Evolutionary conservation across 2,329 filamentous ascomycete genomes (phyloP), one percentile per base, ranked within the genome.

Genomic region (Acephala macrosclerotiorum): DNA sequence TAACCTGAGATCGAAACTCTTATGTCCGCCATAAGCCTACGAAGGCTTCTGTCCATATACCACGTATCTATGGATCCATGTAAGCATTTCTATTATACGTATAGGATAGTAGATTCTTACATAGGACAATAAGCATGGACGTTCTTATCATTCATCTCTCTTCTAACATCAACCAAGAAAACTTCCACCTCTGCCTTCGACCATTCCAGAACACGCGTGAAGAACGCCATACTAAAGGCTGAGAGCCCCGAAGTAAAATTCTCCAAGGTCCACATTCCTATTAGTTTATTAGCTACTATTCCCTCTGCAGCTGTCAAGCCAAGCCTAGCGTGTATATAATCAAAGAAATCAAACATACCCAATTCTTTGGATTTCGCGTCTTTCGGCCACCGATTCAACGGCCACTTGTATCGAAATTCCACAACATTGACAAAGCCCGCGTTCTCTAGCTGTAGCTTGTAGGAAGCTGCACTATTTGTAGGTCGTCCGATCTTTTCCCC

Each of bases 301-400:
- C 42, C 36, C 14, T 38, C 36, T 38, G 36, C 36, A 8, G 36
- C 14, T 38, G 7, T 38, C 36, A 12, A 11, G 12, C 36, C 3
- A 11, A 40, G 9, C 18, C 8, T 40, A 3, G 12, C 36, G 11
- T 40, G 36, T 73, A 73, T 77, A 11, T 66, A 58, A 72, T 70
- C 58, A 73, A 67, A 66, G 16, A 71, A 33, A n/a, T 12, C 57
- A 42, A 36, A 64, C 63, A 36, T 62, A 65, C 71, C 70, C 12
- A 72, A n/a, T 22, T 68, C 65, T 26, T 69, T 68, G 26, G 64
- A 25, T 29, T 80, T 79, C 2, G 78, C 75, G 59, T 85, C 80
- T 55, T 80, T 81, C 0, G 85, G 82, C 85, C 85, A 87, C 14
- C 76, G 72, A 67, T 82, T 84, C 40, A 79, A 78, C 0, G 84